A percentile compares a stretch with the other conserved stretches of the same genome.
phyloP scores from a whole-genome alignment of 2,329 filamentous ascomycete genomes.

The Pseudocercospora cruenta region DNA sequence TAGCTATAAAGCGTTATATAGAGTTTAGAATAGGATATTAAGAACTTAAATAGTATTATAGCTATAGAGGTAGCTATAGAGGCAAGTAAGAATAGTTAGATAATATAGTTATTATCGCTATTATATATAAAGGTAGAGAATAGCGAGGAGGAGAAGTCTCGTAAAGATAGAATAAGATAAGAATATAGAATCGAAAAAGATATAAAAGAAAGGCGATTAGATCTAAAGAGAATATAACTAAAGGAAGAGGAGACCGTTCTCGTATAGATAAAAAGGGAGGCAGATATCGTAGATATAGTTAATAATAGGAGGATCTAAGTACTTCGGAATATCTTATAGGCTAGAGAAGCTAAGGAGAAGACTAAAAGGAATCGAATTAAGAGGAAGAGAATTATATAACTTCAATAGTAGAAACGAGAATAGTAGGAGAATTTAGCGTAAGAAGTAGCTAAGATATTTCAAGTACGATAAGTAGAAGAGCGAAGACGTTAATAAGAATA shows the following conservation, averaged over 20 bases:
- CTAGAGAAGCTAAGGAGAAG: background rate
- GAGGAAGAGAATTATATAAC: background rate
- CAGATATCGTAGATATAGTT: background rate
- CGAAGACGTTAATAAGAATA: background rate
- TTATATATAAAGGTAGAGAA: background rate
- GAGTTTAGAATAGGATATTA: background rate
- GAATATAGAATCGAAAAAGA: background rate
- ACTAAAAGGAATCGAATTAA: background rate
- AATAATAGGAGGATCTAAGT: background rate
- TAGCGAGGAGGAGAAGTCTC: background rate
- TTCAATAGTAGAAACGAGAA: background rate
- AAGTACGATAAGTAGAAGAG: background rate
- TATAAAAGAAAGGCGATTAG: background rate
- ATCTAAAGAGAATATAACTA: background rate
- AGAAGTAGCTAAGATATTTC: background rate
- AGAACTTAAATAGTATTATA: background rate
- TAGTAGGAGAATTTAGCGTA: background rate
- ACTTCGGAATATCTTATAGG: background rate
- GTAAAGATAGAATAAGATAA: background rate
- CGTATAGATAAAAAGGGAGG: background rate
- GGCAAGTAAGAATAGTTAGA: background rate
- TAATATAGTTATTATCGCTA: background rate
- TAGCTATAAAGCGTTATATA: background rate
- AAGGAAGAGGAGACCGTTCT: background rate
- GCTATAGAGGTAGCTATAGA: background rate